Base-by-base conservation (phyloP, 176 grass and related monocot genomes). In the Avena atlantica region DNA sequence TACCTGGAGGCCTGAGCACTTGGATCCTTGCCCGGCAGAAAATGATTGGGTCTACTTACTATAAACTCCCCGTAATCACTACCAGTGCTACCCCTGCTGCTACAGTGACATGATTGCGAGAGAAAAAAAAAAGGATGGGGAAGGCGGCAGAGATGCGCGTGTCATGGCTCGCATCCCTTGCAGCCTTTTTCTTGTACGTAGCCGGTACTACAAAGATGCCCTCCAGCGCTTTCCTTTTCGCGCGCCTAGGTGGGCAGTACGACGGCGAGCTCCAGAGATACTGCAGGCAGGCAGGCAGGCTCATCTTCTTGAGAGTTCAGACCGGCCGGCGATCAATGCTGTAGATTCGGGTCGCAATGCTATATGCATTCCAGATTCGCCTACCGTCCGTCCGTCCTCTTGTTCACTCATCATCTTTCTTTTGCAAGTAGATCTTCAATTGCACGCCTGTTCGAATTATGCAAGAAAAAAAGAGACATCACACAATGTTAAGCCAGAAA, bases 201-300 rank as follows among this genome's bases (percentile, higher is more conserved):
- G 17, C 31, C 86, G 76, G 71, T n/a, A n/a, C n/a, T 86, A 76
- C 70, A 76, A 75, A 86, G 83, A 86, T 90, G 88, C 83, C 50
- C 24, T 52, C 5, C 52, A n/a, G n/a, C n/a, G n/a, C n/a, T n/a
- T n/a, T n/a, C 45, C 59, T 84, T 10, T 56, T 20, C 27, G 81
- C 27, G 29, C 36, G 36, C 36, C 4, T 37, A 27, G 36, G 36
- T 40, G 64, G 81, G 68, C 68, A 40, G 67, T 9, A 17, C 29
- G 29, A 29, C 29, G 29, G 29, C 81, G 68, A 24, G 24, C 29
- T 16, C 47, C 50, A 9, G 64, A 68, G 74, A 86, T 72, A 40
- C 37, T 40, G 37, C 37, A 31, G 37, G 37, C 37, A 42, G 4
- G 31, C 31, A 31, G 78, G 44, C 67, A 17, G 78, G 44, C 67